Evolutionary conservation across 169 alveolate species (phyloP).

Genomic region (Perkinsus olseni): DNA sequence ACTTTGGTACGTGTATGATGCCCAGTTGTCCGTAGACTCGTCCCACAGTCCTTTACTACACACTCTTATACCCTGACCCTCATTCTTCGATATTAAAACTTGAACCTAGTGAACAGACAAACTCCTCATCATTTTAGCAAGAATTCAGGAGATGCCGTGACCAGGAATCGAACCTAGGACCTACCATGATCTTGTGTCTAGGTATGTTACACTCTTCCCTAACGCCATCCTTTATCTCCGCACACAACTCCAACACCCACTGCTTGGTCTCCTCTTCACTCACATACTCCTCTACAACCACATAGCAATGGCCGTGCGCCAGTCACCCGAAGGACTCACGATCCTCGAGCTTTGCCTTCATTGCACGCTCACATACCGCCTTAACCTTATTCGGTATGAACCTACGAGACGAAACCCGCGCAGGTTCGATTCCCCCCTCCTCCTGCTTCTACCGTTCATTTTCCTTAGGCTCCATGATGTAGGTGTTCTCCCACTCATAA

Average conservation of each 20-base stretch:
- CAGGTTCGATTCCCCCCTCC: too few relatives aligned
- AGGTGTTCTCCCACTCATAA: not conserved
- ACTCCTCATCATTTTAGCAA: not conserved
- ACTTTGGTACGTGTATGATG: not conserved
- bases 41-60: not conserved
- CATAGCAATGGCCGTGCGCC: not conserved
- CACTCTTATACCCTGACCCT: not conserved
- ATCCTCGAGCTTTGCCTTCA: not conserved
- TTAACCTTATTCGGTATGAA: not conserved
- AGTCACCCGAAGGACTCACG: not conserved
- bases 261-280: not conserved
- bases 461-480: not conserved
- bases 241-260: not conserved
- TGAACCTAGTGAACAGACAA: not conserved
- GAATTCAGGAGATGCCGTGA: not conserved
- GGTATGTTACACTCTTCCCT: not conserved
- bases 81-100: not conserved
- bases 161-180: not conserved
- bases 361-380: not conserved
- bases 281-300: not conserved
- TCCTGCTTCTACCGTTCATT: not conserved
- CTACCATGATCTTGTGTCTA: not conserved
- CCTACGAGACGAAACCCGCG: not conserved
- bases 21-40: not conserved
- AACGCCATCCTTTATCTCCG: not conserved